These are phyloP conservation scores for Daldinia concentrica DNA, from an alignment of 495 filamentous ascomycete genomes.

Conservation along the genomic window DNA sequence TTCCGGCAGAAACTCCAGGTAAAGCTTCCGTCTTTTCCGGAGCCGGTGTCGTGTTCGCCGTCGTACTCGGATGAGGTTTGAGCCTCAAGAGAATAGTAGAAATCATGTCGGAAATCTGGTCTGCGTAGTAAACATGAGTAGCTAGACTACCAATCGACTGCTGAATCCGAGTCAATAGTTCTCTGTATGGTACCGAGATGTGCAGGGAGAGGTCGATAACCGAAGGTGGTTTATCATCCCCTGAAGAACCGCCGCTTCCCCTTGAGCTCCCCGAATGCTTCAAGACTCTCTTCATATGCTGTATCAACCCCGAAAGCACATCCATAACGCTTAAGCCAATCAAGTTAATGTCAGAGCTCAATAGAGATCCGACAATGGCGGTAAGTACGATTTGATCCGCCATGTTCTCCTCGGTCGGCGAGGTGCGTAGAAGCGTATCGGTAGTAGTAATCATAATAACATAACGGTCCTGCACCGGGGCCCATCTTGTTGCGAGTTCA, in stretches of 20 bases:
- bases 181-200: slow-evolving; percentile 50
- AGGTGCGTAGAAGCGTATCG: slow-evolving; percentile 72
- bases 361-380: slow-evolving; percentile 78
- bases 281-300: slow-evolving; percentile 77
- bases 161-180: slow-evolving; percentile 72
- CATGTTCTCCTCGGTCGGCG: slow-evolving; percentile 71
- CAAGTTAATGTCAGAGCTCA: slow-evolving; percentile 87
- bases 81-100: slow-evolving; percentile 77
- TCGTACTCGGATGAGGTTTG: slow-evolving; percentile 64
- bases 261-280: slow-evolving; percentile 66
- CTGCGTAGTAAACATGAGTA: slow-evolving; percentile 92
- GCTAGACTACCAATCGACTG: slow-evolving; percentile 85
- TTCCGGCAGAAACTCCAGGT: slow-evolving; percentile 43
- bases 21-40: slow-evolving; percentile 52
- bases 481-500: slow-evolving; percentile 79
- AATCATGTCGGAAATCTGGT: slow-evolving; percentile 93
- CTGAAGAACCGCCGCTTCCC: slow-evolving; percentile 42
- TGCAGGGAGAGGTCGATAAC: slow-evolving; percentile 39
- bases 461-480: slow-evolving; percentile 90
- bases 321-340: slow-evolving; percentile 96
- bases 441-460: slow-evolving; percentile 82
- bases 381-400: slow-evolving; percentile 75
- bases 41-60: slow-evolving; percentile 52
- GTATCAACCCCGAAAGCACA: slow-evolving; percentile 80
- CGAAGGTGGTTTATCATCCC: slow-evolving; percentile 35